Evolutionary conservation across 768 basidiomycete species (phyloP), one percentile per base, ranked within the genome.

Genomic region (Suillus plorans): DNA sequence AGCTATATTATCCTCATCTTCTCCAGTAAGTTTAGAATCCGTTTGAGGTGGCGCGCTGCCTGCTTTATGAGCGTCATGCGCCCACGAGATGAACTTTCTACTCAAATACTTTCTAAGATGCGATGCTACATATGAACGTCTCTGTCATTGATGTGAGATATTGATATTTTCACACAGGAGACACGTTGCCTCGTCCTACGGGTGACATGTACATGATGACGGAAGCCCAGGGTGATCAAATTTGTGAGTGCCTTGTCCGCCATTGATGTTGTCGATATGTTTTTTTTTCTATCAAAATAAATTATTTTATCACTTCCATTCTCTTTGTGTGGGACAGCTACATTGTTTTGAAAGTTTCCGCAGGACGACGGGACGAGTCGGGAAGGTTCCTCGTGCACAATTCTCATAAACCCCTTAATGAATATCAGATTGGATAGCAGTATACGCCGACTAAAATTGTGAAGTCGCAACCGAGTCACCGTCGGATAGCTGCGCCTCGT

Each of bases 181-280:
- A 59, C 36, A 36, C 36, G 36, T 57, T 36, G 36, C 36, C 6
- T 31, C 6, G 41, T 10, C 28, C 28, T 59, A 59, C 39, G 42
- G 58, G 25, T 28, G 5, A 31, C 28, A 31, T 59, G 58, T 42
- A 42, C 42, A 59, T 59, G 58, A 59, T 59, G 41, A 42, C 41
- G 41, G 28, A 59, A 59, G 58, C 28, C 41, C 18, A 28, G 41
- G 34, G 34, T 55, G 34, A 55, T 55, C 34, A 55, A 55, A n/a
- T 59, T 28, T 28, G 58, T 42, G 58, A 59, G 58, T 59, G 58
- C 57, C 16, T 28, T 41, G 37, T 28, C 39, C 39, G 36, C 56
- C 56, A 37, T 36, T 22, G n/a, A 16, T 41, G 41, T 28, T 10
- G 18, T 42, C 6, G 9, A 42, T 55, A 36, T 42, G 22, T 20